Evolutionary conservation across 768 basidiomycete genomes (phyloP).

Genomic region (Tubosaeta sp.): DNA sequence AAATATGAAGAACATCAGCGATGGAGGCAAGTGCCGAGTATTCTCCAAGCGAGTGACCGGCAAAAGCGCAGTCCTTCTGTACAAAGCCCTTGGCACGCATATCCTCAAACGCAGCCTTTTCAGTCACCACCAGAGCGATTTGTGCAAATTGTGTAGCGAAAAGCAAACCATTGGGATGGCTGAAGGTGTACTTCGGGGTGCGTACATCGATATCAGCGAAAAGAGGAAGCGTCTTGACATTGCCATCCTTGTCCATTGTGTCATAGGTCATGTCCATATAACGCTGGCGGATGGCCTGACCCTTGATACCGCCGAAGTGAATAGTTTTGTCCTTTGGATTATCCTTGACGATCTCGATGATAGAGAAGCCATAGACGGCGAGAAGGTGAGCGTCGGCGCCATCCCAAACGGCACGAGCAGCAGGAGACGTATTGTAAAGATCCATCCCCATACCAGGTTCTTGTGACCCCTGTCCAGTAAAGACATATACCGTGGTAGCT

Average conservation of each 20-base stretch:
- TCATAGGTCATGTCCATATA: conserved; percentile 99
- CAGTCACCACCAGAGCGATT: conserved; percentile 96
- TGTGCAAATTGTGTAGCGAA: conserved; percentile 99
- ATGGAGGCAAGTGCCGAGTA: conserved; percentile 98
- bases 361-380: conserved; percentile 96
- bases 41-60: conserved; percentile 97
- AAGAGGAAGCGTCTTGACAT: conserved; percentile 92
- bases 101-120: conserved; percentile 98
- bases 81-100: conserved; percentile 96
- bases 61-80: conserved; percentile 88
- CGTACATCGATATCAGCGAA: conserved; percentile 94
- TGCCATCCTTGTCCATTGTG: conserved; percentile 92
- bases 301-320: conserved; percentile 99
- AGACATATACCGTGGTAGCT: conserved; percentile 90
- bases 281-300: conserved; percentile 95
- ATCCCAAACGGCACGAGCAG: conserved; percentile 97
- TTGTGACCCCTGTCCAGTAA: conserved; percentile 98
- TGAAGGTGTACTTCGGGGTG: conserved; percentile 97
- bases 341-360: conserved; percentile 97
- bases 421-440: conserved; percentile 86
- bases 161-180: conserved; percentile 89
- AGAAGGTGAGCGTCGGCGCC: conserved; percentile 90
- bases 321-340: conserved; percentile 98
- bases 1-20: conserved; percentile 93
- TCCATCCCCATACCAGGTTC: conserved; percentile 99